These are phyloP conservation scores for Periconia sp. DNA, from an alignment of 2,329 filamentous ascomycete genomes.

Conservation along the genomic window DNA sequence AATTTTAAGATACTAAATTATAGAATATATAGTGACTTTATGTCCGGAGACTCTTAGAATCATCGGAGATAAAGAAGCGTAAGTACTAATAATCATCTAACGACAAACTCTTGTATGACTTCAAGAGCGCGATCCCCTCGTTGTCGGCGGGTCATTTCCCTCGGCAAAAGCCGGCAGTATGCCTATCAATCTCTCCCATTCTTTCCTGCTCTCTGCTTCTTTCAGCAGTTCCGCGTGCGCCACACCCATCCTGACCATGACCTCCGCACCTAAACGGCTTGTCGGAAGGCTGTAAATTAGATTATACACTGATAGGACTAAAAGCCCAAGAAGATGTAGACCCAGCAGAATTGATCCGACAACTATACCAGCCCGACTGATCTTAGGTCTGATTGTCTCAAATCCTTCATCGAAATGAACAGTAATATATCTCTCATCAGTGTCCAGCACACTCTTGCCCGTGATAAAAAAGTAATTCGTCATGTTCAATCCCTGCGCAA, in stretches of 20 bases:
- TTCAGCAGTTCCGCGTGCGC: conserved; percentile 7
- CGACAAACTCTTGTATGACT: too few species aligned
- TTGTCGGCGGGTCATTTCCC: too few species aligned
- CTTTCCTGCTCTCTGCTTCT: not conserved
- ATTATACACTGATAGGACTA: conserved; percentile 7
- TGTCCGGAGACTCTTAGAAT: too few species aligned
- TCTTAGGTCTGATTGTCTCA: conserved; percentile 8
- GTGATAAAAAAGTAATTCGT: conserved; percentile 11
- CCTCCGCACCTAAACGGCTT: conserved; percentile 7
- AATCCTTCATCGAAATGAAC: conserved; percentile 5
- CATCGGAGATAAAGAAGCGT: too few species aligned
- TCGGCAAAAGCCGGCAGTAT: too few species aligned
- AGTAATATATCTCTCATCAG: not conserved
- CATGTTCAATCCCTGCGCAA: not conserved
- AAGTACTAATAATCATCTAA: too few species aligned
- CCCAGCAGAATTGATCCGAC: conserved; percentile 11
- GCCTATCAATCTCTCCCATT: too few species aligned
- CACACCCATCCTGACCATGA: conserved; percentile 15
- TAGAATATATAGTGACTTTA: too few species aligned
- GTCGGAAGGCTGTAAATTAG: conserved; percentile 7
- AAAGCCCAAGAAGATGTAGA: conserved; percentile 13
- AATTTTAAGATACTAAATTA: too few species aligned
- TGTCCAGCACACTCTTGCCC: not conserved
- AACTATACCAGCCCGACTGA: conserved; percentile 7
- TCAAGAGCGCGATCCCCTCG: too few species aligned